Base-by-base conservation (phyloP, 306 rosid genomes). In the Vigna trinervia region DNA sequence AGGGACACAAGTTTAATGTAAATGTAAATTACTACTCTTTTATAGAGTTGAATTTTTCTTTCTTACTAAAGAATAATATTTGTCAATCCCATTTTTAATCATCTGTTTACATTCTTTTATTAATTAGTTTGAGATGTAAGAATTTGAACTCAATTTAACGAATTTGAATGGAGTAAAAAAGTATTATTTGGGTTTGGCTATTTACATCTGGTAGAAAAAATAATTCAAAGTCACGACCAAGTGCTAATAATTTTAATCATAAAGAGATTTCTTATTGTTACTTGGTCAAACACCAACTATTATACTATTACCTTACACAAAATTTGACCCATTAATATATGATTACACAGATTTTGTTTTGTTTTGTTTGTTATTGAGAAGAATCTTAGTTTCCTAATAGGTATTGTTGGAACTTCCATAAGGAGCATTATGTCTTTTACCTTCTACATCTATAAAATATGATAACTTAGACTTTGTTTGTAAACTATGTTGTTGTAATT, bases 301-400 rank as follows among this genome's bases (percentile, higher is more conserved):
- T 45, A 45, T 14, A 10, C 5, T 45, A 12, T 45, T 45, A 45
- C 5, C 43, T 60, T 59, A 5, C 30, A 59, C 36, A 59, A 39
- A 59, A 22, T 23, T 26, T 59, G 65, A 59, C 41, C 19, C 65
- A 12, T 13, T 5, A 59, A 28, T 59, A 12, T 59, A 26, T 14
- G 36, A 22, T 22, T 59, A 12, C 28, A 59, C 6, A 54, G 0
- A 30, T 28, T 13, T 30, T 15, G 6, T 11, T 13, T 60, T 60
- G 22, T 60, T 61, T 61, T 61, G 43, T 61, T 61, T 61, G 67
- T 14, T 61, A 32, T 6, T 30, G 22, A 12, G 48, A 66, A 66
- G 52, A 26, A 69, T 30, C 74, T 14, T 2, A 69, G 32, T 30
- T 28, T 20, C 45, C 39, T 9, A 22, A 14, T 26, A 14, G n/a